Base-by-base conservation (phyloP, 306 rosid genomes). In the Trichosanthes truncata region DNA sequence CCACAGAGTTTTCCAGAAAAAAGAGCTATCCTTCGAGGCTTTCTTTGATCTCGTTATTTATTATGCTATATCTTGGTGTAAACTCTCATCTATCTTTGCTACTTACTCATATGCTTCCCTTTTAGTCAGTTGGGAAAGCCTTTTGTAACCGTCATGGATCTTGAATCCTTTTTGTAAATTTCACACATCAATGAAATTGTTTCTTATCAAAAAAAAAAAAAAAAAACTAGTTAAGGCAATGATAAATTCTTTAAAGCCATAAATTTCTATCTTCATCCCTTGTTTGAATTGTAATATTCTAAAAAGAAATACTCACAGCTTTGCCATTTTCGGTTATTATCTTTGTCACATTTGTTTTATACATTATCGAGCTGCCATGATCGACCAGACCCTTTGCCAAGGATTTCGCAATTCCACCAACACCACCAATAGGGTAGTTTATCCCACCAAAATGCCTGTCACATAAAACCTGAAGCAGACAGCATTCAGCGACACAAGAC, bases 381-480 rank as follows among this genome's bases (percentile, higher is more conserved):
- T 91, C 89, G 55, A 75, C 81, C 41, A 92, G 90, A 85, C 97
- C 98, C 83, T 90, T 88, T 3, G 98, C 97, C 66, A 95, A 89
- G 71, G 96, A 92, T 89, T 87, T 91, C 3, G 97, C 97, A 78
- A 95, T 92, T 51, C 97, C 97, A 78, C 98, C 98, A 72, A 95
- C 93, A 36, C 97, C 97, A 17, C 98, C 97, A 20, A 90, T 81
- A 41, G 98, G 98, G 81, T 95, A 92, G 88, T 95, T 95, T 72
- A 95, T 92, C 76, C 98, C 97, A 25, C 96, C 98, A 86, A 81
- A 92, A 85, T 93, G 98, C 84, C 98, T 88, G 77, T 95, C 97
- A 88, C 98, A 95, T 18, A 95, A 81, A 84, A 95, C 98, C 98
- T 95, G 85, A 76, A 33, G 77, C 61, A 45, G 56, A 77, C 43